Base-by-base conservation (phyloP, 176 grass and related monocot genomes). In the Alopecurus myosuroides region DNA sequence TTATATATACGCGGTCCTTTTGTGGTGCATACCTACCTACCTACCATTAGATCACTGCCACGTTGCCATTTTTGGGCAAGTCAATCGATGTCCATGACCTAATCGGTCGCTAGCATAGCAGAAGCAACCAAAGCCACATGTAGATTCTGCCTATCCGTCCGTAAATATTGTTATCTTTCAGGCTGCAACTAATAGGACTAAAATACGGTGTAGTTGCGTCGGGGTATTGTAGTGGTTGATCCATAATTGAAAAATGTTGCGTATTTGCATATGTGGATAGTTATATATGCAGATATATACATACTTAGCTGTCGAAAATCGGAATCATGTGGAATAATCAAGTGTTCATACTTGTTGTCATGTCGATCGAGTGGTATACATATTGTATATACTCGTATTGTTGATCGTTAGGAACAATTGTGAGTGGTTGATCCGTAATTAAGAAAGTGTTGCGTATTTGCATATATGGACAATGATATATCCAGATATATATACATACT, bases 51-150 rank as follows among this genome's bases (percentile, higher is more conserved):
- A 77, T 81, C 50, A 52, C 44, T 76, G 73, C 29, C 30, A 69
- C 57, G 66, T 77, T 50, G 57, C 74, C 69, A 79, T 64, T 87
- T 89, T 84, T 45, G 64, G 77, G 76, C 67, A 80, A 83, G 88
- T 83, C 50, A 2, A 52, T 52, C 19, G 1, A 46, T 46, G 5
- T 19, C 50, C n/a, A n/a, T n/a, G n/a, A 52, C 19, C 18, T 52
- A 19, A 52, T 65, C 30, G 17, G 62, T 18, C 7, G 29, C 14
- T 64, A 64, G 46, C 46, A 50, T 50, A 20, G 50, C 62, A 33
- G 30, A 65, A 34, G 61, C 61, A 65, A 64, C 29, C 61, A 64
- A 53, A 46, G 44, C 44, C 44, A 11, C 2, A 46, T 12, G 44
- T 15, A 3, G 11, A 1, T 3, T 13, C 11, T 46, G 44, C 44